Evolutionary conservation across 2,329 filamentous ascomycete genomes (phyloP).

Genomic region (Stemphylium vesicarium): DNA sequence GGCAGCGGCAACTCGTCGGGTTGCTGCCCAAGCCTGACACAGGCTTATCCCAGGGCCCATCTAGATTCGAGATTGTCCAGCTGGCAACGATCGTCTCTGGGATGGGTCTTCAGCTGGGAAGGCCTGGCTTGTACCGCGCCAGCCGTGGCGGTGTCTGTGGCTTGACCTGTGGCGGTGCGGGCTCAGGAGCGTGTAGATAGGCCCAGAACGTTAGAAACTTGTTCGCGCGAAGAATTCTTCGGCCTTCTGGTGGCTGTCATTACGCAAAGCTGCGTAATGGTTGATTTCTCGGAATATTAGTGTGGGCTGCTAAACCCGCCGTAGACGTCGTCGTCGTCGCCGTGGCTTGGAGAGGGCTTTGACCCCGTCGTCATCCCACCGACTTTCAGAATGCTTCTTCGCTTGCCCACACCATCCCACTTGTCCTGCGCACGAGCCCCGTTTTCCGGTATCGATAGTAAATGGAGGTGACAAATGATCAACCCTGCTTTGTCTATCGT

Average conservation of each 20-base stretch:
- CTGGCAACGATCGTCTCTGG: not conserved
- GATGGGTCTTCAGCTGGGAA: not conserved
- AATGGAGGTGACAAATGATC: not conserved
- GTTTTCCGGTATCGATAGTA: not conserved
- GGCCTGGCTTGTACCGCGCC: conserved; percentile 4
- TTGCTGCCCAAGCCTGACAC: conserved; percentile 31
- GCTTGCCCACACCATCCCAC: not conserved
- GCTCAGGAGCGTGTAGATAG: not conserved
- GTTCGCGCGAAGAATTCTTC: not conserved
- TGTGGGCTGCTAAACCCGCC: not conserved
- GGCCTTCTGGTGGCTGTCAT: not conserved
- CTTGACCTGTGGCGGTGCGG: conserved; percentile 9
- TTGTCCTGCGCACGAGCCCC: not conserved
- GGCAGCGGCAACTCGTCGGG: conserved; percentile 19
- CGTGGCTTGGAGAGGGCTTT: conserved; percentile 2
- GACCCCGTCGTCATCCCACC: not conserved
- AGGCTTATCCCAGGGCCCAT: too few species aligned
- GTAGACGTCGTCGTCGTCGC: not conserved
- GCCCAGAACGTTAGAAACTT: not conserved
- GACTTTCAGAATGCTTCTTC: conserved; percentile 10
- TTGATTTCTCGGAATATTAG: too few species aligned
- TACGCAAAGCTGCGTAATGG: conserved; percentile 3
- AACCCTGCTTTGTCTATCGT: not conserved
- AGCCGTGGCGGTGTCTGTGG: conserved; percentile 8
- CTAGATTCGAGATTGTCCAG: not conserved